Conservation (phyloP, 1,139 yeast species). For the Nadsonia starkeyi-henricii region DNA sequence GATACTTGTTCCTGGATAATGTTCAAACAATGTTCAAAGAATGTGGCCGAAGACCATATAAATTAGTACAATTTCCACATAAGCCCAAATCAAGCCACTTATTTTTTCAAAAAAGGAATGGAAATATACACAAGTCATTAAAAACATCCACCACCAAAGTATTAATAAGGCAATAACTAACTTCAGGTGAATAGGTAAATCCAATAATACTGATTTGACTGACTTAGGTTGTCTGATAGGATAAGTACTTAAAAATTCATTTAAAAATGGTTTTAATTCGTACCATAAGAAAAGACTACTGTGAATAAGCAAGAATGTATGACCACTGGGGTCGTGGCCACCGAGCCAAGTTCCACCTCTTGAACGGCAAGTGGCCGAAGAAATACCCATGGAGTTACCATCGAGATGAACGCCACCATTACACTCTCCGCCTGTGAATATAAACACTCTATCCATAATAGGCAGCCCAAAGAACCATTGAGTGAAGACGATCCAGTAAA, state of each 20-base stretch:
- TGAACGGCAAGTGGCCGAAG: conserved; percentile 43
- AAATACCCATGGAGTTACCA: conserved; percentile 8
- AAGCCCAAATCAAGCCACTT: conserved; percentile 29
- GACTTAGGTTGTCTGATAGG: not conserved
- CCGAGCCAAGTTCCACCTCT: conserved; percentile 70
- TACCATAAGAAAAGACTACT: conserved; percentile 56
- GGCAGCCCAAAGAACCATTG: conserved; percentile 87
- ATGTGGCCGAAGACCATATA: not conserved
- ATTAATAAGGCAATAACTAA: conserved; percentile 32
- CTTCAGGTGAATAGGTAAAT: conserved; percentile 18
- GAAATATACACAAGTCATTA: conserved; percentile 74
- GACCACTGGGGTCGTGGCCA: conserved; percentile 96
- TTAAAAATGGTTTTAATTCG: conserved; percentile 37
- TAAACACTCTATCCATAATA: conserved; percentile 73
- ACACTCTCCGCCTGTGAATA: conserved; percentile 76
- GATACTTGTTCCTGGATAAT: too few relatives aligned
- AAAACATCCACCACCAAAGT: conserved; percentile 79
- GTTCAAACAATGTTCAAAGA: too few relatives aligned
- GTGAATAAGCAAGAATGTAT: conserved; percentile 65
- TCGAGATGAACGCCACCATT: not conserved
- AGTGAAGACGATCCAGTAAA: conserved; percentile 69
- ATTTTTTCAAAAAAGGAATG: conserved; percentile 68
- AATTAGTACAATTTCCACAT: not conserved
- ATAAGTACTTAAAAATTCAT: not conserved
- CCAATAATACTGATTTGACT: conserved; percentile 3